Conservation (phyloP, 306 rosid species). For the Lathyrus aphaca region DNA sequence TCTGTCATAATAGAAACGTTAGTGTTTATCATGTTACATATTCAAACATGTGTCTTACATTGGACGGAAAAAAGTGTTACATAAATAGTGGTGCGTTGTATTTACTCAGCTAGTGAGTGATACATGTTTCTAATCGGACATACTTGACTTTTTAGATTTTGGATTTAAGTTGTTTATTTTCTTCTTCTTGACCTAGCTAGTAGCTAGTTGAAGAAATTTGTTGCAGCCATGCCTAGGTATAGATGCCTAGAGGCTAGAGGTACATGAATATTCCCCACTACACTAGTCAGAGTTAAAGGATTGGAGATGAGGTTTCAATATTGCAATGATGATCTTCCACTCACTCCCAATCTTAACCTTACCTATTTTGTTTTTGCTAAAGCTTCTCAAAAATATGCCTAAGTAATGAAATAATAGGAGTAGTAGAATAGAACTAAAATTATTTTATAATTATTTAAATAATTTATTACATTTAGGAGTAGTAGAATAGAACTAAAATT, state of each 20-base stretch:
- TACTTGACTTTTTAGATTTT: neutral
- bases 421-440: too few species aligned
- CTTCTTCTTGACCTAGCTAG: constrained; percentile 9
- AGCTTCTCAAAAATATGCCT: constrained; percentile 3
- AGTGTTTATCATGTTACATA: neutral
- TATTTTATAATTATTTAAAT: too few species aligned
- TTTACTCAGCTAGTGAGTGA: neutral
- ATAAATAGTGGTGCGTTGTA: constrained; percentile 1
- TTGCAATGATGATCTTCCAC: constrained; percentile 57
- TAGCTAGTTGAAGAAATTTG: constrained; percentile 13
- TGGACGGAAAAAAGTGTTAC: neutral
- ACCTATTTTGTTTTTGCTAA: constrained; percentile 40
- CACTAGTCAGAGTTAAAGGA: constrained; percentile 28
- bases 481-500: too few species aligned
- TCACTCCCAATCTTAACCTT: constrained; percentile 59
- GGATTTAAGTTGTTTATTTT: neutral
- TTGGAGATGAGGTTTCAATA: constrained; percentile 8
- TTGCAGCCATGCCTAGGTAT: neutral
- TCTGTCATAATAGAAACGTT: neutral
- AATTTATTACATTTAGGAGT: too few species aligned
- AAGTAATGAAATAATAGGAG: neutral
- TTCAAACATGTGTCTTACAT: neutral
- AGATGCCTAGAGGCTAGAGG: neutral
- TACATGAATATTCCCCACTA: constrained; percentile 38
- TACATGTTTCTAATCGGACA: neutral